Base-by-base conservation (phyloP, 2,329 filamentous ascomycete genomes). In the Fusarium piperis region DNA sequence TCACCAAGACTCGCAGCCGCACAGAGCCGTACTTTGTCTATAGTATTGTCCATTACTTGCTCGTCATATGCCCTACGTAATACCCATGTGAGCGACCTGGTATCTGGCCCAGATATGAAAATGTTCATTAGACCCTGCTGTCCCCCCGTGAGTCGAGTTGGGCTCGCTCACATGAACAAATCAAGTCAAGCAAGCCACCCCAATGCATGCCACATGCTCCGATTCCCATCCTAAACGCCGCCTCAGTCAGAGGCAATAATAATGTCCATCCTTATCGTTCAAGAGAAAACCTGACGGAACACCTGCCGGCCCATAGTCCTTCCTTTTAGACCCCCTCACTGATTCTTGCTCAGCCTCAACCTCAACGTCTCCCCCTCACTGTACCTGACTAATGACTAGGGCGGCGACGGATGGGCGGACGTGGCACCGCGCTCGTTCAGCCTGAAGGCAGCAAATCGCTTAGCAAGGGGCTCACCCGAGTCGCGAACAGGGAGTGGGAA, bases 401-500 rank as follows among this genome's bases (percentile, higher is more conserved):
- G 71, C 68, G 72, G 68, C 67, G 75, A 59, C 66, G 73, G 55
- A 67, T 75, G 68, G 63, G 69, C 67, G 68, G 65, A 68, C 59
- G 67, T 70, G 60, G 68, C 70, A 72, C 70, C 76, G 63, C 77
- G 78, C 71, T 85, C 84, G 78, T 87, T 88, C 81, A 89, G 85
- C 86, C 88, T 90, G 87, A 90, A 87, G 83, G 87, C 86, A 86
- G 87, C 87, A 88, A 90, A 87, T 83, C 87, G 85, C 85, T 90
- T 90, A 89, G 88, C 86, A 86, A 90, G 86, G 72, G 85, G 86
- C 83, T 87, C 85, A 79, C 83, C 85, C 72, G 82, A 80, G 66
- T 81, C 80, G 74, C 74, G 74, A 64, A 72, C 72, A 71, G 74
- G 71, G 65, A 72, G 69, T 75, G 75, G 74, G 68, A 76, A 76